Evolutionary conservation across 805 yeast species (phyloP), one percentile per base, ranked within the genome.

Genomic region (Kazachstania kunashirensis): DNA sequence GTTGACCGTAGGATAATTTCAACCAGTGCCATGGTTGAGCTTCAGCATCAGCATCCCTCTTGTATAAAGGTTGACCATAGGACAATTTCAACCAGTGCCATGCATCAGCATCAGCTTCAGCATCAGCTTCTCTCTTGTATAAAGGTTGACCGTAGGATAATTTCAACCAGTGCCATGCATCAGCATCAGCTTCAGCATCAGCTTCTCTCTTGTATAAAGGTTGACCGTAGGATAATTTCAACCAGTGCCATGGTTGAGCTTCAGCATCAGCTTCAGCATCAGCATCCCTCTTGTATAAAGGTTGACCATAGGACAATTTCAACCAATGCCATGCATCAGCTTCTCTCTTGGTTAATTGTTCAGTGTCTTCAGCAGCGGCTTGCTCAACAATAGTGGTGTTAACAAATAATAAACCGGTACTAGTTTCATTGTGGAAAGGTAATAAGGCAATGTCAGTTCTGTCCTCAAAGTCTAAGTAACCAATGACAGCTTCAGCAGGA

Each of bases 291-390:
- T 50, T 52, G 42, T 53, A 50, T 37, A 54, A 35, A 20, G 57
- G 55, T 33, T 53, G 52, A 26, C 57, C 57, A 25, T 39, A 33
- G 18, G 30, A 36, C 9, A 55, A 37, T 3, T 41, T 33, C 21
- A 55, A 39, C 58, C 61, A 55, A 24, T 50, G 52, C 55, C 59
- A 53, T 14, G 60, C 55, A 12, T 40, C 49, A 8, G 61, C 58
- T 5, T 55, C 59, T 44, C 62, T 50, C 46, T 55, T 50, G 24
- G 38, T 30, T 40, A 49, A 37, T 32, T 36, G 20, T 9, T 28
- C 19, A 21, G 31, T 32, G 12, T 37, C 36, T 39, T 40, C 43
- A 27, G 37, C 23, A 10, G 20, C 4, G 29, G 61, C 60, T 31
- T 38, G 43, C 10, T 44, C 45, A n/a, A 45, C 43, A 32, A 58